phyloP scores from a whole-genome alignment of 345 rosid species.

The Isatis tinctoria region DNA sequence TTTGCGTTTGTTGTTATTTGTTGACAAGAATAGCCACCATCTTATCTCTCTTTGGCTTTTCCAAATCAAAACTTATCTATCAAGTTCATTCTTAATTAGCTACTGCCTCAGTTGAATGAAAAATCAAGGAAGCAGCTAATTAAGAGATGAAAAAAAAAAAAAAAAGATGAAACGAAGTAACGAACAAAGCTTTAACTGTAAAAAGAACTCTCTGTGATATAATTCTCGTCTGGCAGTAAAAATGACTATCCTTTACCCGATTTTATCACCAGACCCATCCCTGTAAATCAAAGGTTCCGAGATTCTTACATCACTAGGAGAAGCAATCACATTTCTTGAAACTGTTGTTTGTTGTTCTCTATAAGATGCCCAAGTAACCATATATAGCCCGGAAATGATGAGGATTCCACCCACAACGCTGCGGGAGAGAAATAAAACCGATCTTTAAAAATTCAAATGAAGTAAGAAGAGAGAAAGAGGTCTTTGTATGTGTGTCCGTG shows the following conservation, averaged over 20 bases:
- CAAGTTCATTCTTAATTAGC: neutral
- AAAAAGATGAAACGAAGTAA: neutral
- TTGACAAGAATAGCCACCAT: neutral
- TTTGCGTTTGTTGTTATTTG: no score
- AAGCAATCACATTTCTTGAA: constrained; percentile 6
- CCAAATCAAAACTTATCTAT: neutral
- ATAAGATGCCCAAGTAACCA: constrained; percentile 89
- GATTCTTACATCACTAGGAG: constrained; percentile 29
- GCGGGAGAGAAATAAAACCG: constrained; percentile 9
- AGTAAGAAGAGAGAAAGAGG: neutral
- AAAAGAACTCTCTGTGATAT: neutral
- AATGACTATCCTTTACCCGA: constrained; percentile 31
- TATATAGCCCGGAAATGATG: constrained; percentile 77
- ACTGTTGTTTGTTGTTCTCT: constrained; percentile 42
- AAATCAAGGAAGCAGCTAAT: neutral
- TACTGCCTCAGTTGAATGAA: neutral
- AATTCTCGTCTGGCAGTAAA: constrained; percentile 1
- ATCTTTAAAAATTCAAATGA: no score
- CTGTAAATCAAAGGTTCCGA: constrained; percentile 60
- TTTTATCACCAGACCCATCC: constrained; percentile 27
- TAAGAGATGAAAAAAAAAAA: neutral
- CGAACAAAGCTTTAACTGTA: neutral
- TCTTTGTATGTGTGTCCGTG: neutral
- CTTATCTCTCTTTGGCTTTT: neutral
- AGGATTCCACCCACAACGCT: constrained; percentile 78